Conservation (phyloP, 768 basidiomycete genomes). For the Neoboletus magnificus region DNA sequence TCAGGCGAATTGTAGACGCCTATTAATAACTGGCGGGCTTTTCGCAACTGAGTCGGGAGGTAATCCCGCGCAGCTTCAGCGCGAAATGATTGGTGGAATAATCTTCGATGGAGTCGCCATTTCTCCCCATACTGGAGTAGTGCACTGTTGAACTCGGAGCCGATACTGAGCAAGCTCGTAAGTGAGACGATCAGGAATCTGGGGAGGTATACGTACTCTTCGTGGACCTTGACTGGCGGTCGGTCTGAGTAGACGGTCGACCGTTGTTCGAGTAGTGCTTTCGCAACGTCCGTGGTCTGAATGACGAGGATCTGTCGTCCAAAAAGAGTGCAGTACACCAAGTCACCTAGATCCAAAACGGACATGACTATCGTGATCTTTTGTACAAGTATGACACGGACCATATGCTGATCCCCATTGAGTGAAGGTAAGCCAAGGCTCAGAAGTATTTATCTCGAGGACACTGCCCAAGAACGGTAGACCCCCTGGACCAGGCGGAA, state of each 20-base stretch:
- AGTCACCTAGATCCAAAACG: constrained; percentile 22
- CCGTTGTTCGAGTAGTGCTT: constrained; percentile 36
- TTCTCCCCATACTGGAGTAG: constrained; percentile 29
- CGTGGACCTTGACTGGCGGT: constrained; percentile 27
- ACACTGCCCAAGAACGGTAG: constrained; percentile 30
- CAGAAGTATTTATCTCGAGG: constrained; percentile 21
- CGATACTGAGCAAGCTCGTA: constrained; percentile 15
- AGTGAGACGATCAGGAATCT: constrained; percentile 2
- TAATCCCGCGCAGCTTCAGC: constrained; percentile 25
- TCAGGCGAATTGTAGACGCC: constrained; percentile 24
- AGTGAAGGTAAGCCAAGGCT: constrained; percentile 35
- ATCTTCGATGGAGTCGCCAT: constrained; percentile 32
- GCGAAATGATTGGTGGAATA: constrained; percentile 33
- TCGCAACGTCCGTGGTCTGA: constrained; percentile 30
- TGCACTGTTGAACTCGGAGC: constrained; percentile 31
- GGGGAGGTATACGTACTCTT: constrained; percentile 20
- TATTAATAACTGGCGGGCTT: constrained; percentile 25
- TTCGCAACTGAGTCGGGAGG: constrained; percentile 27
- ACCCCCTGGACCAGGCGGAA: constrained; percentile 33
- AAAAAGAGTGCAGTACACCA: constrained; percentile 31
- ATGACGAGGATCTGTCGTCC: constrained; percentile 34
- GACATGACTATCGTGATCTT: neutral
- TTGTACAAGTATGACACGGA: constrained; percentile 4
- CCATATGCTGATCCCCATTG: constrained; percentile 28
- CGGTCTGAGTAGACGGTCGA: constrained; percentile 38